Base-by-base conservation (phyloP, 176 grass and related monocot genomes). In the Ensete ventricosum region DNA sequence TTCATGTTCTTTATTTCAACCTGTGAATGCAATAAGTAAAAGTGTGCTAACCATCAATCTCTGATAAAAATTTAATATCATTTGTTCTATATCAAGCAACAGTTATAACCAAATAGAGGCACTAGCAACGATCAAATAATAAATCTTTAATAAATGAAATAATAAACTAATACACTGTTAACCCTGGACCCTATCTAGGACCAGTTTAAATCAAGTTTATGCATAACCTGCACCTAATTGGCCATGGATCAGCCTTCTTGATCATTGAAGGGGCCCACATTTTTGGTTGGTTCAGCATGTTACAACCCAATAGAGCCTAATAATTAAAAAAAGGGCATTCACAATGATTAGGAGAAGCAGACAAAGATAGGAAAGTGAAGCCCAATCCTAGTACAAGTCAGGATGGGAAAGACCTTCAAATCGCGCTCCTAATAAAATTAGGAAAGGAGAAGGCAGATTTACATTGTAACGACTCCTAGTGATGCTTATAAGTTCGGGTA, bases 1-100 rank as follows among this genome's bases (percentile, higher is more conserved):
- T 91, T 96, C 92, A 96, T 96, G 59, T 89, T 96, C 73, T 96
- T 96, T 91, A 96, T 91, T 81, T 96, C 88, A 9, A 96, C 88
- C 92, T 96, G 83, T 64, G 23, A 51, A 70, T 22, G 6, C 10
- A 55, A 17, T 16, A 48, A 78, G 24, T 26, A 13, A 53, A 64
- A 80, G 50, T 54, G n/a, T 24, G 2, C 12, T 43, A 73, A 64
- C n/a, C 64, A 26, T 80, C 69, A 80, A 64, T 80, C 0, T 79
- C 52, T 58, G 17, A 58, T 24, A 55, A 58, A 58, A 2, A 22
- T 26, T 21, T 16, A 53, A 52, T 19, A 53, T 34, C 21, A 23
- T 34, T 12, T 11, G 8, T 23, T 1, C 1, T 57, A 74, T 34
- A 57, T 55, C 22, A 57, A 51, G 8, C 19, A 65, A 29, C 63